phyloP scores from a whole-genome alignment of 768 basidiomycete species.

The Rhodotorula graminis region DNA sequence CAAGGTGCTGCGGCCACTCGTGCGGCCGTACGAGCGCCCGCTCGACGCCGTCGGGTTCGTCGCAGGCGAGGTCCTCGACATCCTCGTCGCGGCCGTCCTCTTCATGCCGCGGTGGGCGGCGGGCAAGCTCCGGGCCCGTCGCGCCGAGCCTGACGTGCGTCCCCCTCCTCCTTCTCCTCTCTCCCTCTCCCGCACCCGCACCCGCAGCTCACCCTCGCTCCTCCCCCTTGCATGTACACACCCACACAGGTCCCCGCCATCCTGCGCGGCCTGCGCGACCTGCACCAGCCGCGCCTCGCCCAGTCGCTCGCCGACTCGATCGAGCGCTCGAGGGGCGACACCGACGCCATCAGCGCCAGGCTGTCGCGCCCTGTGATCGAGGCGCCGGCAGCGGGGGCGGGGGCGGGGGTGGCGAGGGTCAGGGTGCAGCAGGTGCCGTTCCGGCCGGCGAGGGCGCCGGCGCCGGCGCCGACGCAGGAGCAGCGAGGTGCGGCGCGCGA shows the following conservation, averaged over 20 bases:
- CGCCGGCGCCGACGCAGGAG: background rate
- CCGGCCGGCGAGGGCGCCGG: background rate
- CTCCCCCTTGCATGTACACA: no score
- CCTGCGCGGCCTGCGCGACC: conserved; percentile 19
- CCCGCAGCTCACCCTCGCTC: no score
- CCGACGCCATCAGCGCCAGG: conserved; percentile 8
- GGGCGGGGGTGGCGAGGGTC: background rate
- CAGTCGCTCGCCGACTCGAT: conserved; percentile 21
- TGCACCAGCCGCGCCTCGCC: conserved; percentile 10
- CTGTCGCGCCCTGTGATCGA: conserved; percentile 12
- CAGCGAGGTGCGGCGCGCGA: no score
- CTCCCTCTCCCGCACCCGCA: background rate
- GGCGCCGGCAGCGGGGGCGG: no score
- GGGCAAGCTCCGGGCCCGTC: background rate
- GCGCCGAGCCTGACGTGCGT: conserved; percentile 10
- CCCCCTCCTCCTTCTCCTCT: background rate
- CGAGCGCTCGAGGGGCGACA: conserved; percentile 7
- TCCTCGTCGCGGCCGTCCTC: conserved; percentile 3
- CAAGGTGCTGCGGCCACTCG: conserved; percentile 19
- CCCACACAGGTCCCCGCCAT: conserved; percentile 31
- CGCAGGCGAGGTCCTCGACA: conserved; percentile 18
- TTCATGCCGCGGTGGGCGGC: conserved; percentile 7
- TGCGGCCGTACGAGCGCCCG: conserved; percentile 31
- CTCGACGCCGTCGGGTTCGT: conserved; percentile 30
- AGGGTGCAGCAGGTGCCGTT: background rate